Conservation (phyloP, 257 asterid species). For the Gynochthodes officinalis region DNA sequence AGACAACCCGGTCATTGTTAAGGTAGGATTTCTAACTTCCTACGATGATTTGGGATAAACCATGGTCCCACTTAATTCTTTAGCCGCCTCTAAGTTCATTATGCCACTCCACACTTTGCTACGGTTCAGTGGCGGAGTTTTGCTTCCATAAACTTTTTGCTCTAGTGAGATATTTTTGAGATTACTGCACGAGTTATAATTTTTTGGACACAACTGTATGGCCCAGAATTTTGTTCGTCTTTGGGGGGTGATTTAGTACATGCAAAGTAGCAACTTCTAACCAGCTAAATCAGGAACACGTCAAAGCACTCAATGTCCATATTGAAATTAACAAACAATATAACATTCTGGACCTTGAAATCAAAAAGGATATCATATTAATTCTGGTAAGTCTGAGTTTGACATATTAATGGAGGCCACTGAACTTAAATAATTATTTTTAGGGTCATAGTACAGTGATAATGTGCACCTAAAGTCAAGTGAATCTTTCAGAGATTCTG, state of each 20-base stretch:
- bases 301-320: too few species aligned
- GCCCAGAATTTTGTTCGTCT: not conserved
- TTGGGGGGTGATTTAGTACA: not conserved
- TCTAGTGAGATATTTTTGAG: not conserved
- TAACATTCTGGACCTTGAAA: not conserved
- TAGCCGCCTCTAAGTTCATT: not conserved
- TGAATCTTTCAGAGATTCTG: not conserved
- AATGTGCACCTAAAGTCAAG: not conserved
- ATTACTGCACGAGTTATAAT: not conserved
- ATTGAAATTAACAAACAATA: too few species aligned
- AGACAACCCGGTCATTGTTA: constrained; percentile 66
- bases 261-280: too few species aligned
- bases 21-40: constrained; percentile 42
- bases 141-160: not conserved
- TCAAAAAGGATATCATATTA: not conserved
- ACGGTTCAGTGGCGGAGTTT: not conserved
- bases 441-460: not conserved
- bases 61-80: not conserved
- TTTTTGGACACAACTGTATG: not conserved
- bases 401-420: not conserved
- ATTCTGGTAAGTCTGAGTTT: not conserved
- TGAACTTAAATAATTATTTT: too few species aligned
- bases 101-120: not conserved
- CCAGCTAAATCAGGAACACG: too few species aligned
- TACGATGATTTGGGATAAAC: not conserved